phyloP scores from a whole-genome alignment of 1,284 basidiomycete genomes.

The Leccinum solheimii region DNA sequence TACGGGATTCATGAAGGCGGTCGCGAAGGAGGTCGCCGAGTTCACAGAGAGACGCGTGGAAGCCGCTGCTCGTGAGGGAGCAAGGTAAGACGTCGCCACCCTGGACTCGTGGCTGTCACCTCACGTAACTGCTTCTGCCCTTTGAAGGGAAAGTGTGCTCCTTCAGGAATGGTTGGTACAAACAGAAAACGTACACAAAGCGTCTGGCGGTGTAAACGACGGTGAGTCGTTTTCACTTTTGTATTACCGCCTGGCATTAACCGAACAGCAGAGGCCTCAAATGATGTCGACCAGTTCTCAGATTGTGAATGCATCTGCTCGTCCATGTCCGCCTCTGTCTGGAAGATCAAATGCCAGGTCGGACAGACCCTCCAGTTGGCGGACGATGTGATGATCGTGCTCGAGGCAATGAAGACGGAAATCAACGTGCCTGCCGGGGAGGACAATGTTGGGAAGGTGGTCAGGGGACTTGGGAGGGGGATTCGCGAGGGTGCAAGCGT shows the following conservation, averaged over 20 bases:
- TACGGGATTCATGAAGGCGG: slow-evolving; percentile 43
- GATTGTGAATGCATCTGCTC: slow-evolving; percentile 30
- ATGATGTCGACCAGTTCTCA: slow-evolving; percentile 22
- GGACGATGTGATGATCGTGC: slow-evolving; percentile 53
- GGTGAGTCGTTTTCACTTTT: slow-evolving; percentile 7
- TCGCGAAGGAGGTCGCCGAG: slow-evolving; percentile 42
- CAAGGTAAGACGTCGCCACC: slow-evolving; percentile 35
- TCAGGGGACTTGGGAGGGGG: slow-evolving; percentile 43
- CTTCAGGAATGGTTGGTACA: slow-evolving; percentile 27
- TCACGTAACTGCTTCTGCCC: not conserved
- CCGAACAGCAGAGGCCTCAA: slow-evolving; percentile 2
- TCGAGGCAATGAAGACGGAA: slow-evolving; percentile 79
- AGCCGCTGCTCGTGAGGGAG: slow-evolving; percentile 41
- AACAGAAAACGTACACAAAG: slow-evolving; percentile 15
- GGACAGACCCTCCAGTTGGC: slow-evolving; percentile 48
- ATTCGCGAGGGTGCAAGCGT: slow-evolving; percentile 46
- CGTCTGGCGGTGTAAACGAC: not conserved
- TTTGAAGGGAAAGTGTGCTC: slow-evolving; percentile 23
- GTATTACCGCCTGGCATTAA: not conserved
- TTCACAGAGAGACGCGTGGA: slow-evolving; percentile 45
- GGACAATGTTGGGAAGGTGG: slow-evolving; percentile 45
- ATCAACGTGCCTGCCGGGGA: slow-evolving; percentile 49
- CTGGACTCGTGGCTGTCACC: not conserved
- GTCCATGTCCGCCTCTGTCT: slow-evolving; percentile 55
- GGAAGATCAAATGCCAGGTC: slow-evolving; percentile 51